phyloP scores from a whole-genome alignment of 2,329 filamentous ascomycete species.

The Sporothrix globosa region DNA sequence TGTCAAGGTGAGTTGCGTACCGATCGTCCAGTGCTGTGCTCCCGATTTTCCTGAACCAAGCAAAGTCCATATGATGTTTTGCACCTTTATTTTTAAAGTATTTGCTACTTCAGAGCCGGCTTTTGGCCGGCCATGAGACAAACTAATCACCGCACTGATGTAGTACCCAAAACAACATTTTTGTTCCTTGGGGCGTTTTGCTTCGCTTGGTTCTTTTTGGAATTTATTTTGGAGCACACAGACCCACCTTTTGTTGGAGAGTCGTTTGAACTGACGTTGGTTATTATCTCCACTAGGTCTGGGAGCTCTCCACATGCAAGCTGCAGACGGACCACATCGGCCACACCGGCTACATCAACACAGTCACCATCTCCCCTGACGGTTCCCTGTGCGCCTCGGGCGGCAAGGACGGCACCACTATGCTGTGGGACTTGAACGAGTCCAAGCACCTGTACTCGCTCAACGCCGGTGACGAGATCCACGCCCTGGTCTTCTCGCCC shows the following conservation, averaged over 20 bases:
- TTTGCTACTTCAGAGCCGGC: constrained; percentile 99
- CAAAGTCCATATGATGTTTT: constrained; percentile 80
- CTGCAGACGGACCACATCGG: constrained; percentile 99
- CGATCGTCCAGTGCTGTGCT: not conserved
- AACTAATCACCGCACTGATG: constrained; percentile 77
- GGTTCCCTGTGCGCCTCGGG: constrained; percentile 98
- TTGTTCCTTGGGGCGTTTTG: not conserved
- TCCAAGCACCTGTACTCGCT: constrained; percentile 99
- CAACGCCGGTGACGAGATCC: constrained; percentile 99
- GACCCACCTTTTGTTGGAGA: not conserved
- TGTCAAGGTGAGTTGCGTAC: constrained; percentile 81
- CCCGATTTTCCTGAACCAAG: not conserved
- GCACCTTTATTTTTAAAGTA: constrained; percentile 76
- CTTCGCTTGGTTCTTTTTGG: constrained; percentile 8
- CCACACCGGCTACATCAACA: constrained; percentile 99
- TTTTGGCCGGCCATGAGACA: constrained; percentile 88
- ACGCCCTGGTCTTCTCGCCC: constrained; percentile 99
- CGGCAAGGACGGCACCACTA: constrained; percentile 99
- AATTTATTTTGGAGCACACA: not conserved
- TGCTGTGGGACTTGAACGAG: constrained; percentile 99
- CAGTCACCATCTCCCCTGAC: constrained; percentile 99
- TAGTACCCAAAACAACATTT: constrained; percentile 36
- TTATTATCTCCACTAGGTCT: constrained; percentile 66
- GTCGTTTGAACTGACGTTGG: constrained; percentile 21
- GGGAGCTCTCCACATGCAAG: constrained; percentile 99